Evolutionary conservation across 371 early-diverging fungal genomes (phyloP).

Genomic region (Mortierella sp.): DNA sequence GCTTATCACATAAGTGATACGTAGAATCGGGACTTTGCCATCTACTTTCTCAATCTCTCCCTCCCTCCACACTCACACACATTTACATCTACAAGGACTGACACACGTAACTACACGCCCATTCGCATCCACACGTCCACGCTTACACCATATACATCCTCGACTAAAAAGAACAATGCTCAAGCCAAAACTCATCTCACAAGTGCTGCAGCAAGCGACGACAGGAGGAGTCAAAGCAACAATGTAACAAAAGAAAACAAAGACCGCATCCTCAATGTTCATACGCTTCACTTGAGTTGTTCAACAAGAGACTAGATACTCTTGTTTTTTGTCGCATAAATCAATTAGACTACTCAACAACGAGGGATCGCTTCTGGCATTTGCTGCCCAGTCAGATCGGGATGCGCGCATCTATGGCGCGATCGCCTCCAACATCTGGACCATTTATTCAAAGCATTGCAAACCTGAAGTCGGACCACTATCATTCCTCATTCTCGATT

Average conservation of each 20-base stretch:
- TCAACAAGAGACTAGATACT: no score
- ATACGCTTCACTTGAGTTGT: no score
- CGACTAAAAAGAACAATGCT: slow-evolving; percentile 65
- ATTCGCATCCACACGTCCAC: no score
- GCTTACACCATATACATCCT: no score
- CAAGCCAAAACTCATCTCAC: slow-evolving; percentile 75
- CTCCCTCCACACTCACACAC: no score
- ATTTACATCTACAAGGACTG: no score
- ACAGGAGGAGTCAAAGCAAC: slow-evolving; percentile 74
- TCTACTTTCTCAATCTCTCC: no score
- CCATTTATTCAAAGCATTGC: slow-evolving; percentile 74
- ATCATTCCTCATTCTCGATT: slow-evolving; percentile 70
- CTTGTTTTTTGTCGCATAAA: not conserved
- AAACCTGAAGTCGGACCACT: slow-evolving; percentile 58
- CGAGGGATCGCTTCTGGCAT: slow-evolving; percentile 80
- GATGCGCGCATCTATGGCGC: slow-evolving; percentile 78
- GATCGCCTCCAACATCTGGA: slow-evolving; percentile 84
- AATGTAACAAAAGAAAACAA: slow-evolving; percentile 57
- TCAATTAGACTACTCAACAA: slow-evolving; percentile 70
- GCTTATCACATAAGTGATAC: no score
- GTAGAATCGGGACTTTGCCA: no score
- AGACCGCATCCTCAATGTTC: no score
- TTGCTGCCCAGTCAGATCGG: slow-evolving; percentile 71
- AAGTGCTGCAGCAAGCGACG: slow-evolving; percentile 74
- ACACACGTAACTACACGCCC: no score